phyloP scores from a whole-genome alignment of 352 stramenopile species.

The Pythium brachiatum region DNA sequence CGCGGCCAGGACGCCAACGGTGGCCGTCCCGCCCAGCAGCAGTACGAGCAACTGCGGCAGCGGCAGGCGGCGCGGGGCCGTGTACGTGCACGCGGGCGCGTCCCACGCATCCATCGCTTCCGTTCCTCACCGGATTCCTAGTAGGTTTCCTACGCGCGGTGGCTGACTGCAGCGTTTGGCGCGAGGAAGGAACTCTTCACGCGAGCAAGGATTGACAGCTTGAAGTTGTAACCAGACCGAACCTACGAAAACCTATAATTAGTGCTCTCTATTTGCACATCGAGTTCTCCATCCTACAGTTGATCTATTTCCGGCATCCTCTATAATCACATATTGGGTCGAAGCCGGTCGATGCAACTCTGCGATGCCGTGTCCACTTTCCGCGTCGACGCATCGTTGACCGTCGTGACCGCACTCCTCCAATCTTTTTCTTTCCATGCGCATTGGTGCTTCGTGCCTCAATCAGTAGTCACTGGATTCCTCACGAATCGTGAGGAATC shows the following conservation, averaged over 20 bases:
- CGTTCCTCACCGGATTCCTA: too few species aligned
- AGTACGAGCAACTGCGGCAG: not conserved
- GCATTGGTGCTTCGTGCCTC: not conserved
- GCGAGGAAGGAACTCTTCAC: not conserved
- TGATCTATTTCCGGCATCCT: too few species aligned
- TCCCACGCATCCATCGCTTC: not conserved
- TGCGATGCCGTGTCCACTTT: too few species aligned
- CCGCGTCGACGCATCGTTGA: not conserved
- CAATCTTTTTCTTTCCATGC: not conserved
- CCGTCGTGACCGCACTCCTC: not conserved
- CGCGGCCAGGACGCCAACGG: not conserved
- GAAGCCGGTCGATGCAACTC: too few species aligned
- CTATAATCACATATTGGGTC: not conserved
- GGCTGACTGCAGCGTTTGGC: not conserved
- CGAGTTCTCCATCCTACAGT: too few species aligned
- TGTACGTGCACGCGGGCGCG: not conserved
- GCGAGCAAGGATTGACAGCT: not conserved
- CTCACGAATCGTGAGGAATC: too few species aligned
- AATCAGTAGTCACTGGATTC: too few species aligned
- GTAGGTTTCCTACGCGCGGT: too few species aligned
- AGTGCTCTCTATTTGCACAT: too few species aligned
- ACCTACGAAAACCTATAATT: not conserved
- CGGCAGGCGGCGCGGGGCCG: not conserved
- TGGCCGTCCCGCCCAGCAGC: slow-evolving; percentile 5
- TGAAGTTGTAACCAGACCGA: not conserved